Percentiles rank a stretch among this genome's conserved stretches.
These are phyloP conservation scores for Globisporangium alternatum DNA, from an alignment of 352 stramenopile genomes.

Conservation along the genomic window DNA sequence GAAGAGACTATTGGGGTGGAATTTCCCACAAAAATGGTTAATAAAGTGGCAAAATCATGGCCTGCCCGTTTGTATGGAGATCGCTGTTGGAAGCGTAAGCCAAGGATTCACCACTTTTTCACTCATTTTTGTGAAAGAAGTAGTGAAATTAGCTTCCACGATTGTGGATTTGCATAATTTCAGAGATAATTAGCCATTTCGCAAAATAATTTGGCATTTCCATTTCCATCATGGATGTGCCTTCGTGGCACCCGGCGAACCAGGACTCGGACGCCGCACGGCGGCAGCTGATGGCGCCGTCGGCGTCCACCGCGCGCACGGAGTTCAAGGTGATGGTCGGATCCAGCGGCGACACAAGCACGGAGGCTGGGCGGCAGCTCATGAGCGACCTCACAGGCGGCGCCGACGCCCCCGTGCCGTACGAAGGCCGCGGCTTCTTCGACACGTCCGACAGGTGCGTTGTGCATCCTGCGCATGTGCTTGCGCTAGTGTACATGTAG, in stretches of 20 bases:
- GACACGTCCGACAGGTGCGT: conserved; percentile 57
- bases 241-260: conserved; percentile 73
- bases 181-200: too few relatives aligned
- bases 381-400: conserved; percentile 41
- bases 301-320: conserved; percentile 30
- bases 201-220: background rate
- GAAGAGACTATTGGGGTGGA: too few relatives aligned
- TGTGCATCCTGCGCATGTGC: background rate
- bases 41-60: too few relatives aligned
- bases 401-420: conserved; percentile 24
- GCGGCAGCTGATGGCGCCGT: conserved; percentile 22
- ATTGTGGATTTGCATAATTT: too few relatives aligned
- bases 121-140: too few relatives aligned
- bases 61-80: too few relatives aligned
- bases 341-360: conserved; percentile 56
- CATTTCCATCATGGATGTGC: conserved; percentile 51
- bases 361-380: conserved; percentile 60
- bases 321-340: conserved; percentile 72
- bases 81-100: too few relatives aligned
- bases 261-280: conserved; percentile 40
- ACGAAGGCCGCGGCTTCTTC: conserved; percentile 57
- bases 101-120: too few relatives aligned
- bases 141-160: too few relatives aligned
- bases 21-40: too few relatives aligned
- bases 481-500: background rate